Base-by-base conservation (phyloP, 371 early-diverging fungal genomes). In the Apophysomyces elegans region DNA sequence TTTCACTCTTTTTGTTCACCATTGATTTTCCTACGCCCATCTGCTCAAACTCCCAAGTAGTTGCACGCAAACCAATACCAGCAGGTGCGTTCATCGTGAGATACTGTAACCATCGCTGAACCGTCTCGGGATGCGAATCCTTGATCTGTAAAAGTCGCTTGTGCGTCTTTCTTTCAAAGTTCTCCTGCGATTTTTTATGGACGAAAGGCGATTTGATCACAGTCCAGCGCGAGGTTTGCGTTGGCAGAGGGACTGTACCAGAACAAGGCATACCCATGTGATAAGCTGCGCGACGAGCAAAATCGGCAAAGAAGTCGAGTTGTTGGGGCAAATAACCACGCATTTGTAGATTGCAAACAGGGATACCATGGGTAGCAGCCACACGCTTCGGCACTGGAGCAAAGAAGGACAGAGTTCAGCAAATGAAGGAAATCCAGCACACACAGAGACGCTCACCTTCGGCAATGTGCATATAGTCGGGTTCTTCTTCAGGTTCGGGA, bases 101-200 rank as follows among this genome's bases (percentile, higher is more conserved):
- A 70, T 93, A 94, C 47, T 78, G 81, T 14, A 93, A 62, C 92
- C 91, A 95, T 68, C 85, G 85, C 56, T 91, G 84, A 36, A 96
- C 86, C 1, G 86, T 88, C 57, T 93, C 91, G 6, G 88, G 86
- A 66, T 92, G 85, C 21, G 91, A 80, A 70, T 97, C 96, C 65
- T 90, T 90, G 47, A 95, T 82, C 63, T 93, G 93, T 65, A 98
- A 72, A 37, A 91, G 72, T 38, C 97, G 88, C 77, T 91, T 89
- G 74, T 94, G 91, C 63, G 94, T 94, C 80, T 92, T 90, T 64
- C 95, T 86, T 77, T 97, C 97, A 84, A 98, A 97, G 39, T 93
- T 90, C 78, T 97, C 96, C 83, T 96, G 95, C n/a, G 93, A 86
- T 79, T 96, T 95, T 76, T 95, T 97, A 81, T 96, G 92, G 14